These are phyloP conservation scores for Caryocar brasiliense DNA, from an alignment of 441 rosid genomes.

Conservation along the genomic window DNA sequence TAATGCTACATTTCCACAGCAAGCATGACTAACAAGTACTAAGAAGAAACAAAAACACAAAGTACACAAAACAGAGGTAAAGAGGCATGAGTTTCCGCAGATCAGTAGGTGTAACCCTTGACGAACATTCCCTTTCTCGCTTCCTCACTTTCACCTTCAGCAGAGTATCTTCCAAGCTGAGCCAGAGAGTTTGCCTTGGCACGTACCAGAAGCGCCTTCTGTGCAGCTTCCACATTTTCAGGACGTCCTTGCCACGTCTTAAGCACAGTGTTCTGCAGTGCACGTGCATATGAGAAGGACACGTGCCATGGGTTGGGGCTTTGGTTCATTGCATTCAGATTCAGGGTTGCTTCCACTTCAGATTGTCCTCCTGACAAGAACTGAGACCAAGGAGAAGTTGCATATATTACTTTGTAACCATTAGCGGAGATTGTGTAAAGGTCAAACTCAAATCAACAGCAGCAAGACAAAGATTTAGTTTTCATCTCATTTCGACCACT, in stretches of 20 bases:
- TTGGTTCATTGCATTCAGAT: slow-evolving; percentile 93
- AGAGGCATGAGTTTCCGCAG: not conserved
- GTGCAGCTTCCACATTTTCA: slow-evolving; percentile 72
- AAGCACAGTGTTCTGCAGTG: slow-evolving; percentile 86
- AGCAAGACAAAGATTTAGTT: not conserved
- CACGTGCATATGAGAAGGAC: slow-evolving; percentile 96
- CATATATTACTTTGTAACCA: not conserved
- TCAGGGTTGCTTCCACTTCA: slow-evolving; percentile 83
- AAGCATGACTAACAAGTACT: not conserved
- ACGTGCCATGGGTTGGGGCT: slow-evolving; percentile 97
- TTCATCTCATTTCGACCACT: not conserved
- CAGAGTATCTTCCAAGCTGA: slow-evolving; percentile 89
- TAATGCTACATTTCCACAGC: slow-evolving; percentile 13
- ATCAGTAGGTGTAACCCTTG: slow-evolving; percentile 88
- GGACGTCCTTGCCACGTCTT: slow-evolving; percentile 94
- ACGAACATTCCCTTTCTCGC: slow-evolving; percentile 97
- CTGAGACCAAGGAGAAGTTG: slow-evolving; percentile 23
- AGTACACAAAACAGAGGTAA: slow-evolving; percentile 8
- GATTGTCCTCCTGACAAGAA: slow-evolving; percentile 98
- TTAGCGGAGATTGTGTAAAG: not conserved
- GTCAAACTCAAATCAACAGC: not conserved
- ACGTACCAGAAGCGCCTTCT: slow-evolving; percentile 79
- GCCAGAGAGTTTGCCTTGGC: slow-evolving; percentile 97
- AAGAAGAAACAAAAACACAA: slow-evolving; percentile 5
- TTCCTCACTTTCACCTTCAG: slow-evolving; percentile 80